Conservation (phyloP, 306 rosid species). For the Glycyrrhiza uralensis region DNA sequence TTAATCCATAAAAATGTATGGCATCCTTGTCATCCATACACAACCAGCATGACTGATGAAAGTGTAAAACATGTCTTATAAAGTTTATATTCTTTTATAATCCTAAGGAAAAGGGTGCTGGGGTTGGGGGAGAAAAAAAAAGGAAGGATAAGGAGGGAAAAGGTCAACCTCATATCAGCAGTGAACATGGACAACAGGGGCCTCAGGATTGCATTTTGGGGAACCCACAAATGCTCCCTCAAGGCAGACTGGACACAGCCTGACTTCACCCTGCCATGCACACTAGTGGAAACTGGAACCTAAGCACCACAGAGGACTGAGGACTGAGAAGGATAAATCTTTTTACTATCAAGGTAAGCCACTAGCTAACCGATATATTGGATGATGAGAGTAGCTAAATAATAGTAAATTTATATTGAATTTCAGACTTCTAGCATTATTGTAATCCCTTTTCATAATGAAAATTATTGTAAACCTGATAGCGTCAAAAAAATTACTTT, state of each 20-base stretch:
- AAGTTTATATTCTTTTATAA: neutral
- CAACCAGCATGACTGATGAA: slow-evolving; percentile 3
- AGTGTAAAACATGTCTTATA: slow-evolving; percentile 1
- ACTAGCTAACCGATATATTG: slow-evolving; percentile 1
- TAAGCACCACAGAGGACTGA: slow-evolving; percentile 9
- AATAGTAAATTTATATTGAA: neutral
- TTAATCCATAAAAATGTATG: slow-evolving; percentile 16
- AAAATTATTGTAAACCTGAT: neutral
- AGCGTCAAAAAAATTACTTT: slow-evolving; percentile 9
- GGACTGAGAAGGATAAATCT: slow-evolving; percentile 7
- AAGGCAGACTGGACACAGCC: slow-evolving; percentile 15
- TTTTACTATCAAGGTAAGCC: neutral
- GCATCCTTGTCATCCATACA: slow-evolving; percentile 14
- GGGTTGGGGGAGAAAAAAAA: neutral
- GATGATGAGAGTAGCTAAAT: neutral
- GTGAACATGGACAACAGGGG: neutral
- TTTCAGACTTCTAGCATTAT: neutral
- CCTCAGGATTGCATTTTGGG: slow-evolving; percentile 12
- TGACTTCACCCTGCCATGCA: slow-evolving; percentile 17
- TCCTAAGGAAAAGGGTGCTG: neutral
- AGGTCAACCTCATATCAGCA: slow-evolving; percentile 11
- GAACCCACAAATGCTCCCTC: slow-evolving; percentile 20
- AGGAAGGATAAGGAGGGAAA: slow-evolving; percentile 8
- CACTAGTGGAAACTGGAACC: slow-evolving; percentile 19
- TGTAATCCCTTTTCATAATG: neutral